phyloP scores from a whole-genome alignment of 1,284 basidiomycete genomes.

The Malassezia arunalokei region DNA sequence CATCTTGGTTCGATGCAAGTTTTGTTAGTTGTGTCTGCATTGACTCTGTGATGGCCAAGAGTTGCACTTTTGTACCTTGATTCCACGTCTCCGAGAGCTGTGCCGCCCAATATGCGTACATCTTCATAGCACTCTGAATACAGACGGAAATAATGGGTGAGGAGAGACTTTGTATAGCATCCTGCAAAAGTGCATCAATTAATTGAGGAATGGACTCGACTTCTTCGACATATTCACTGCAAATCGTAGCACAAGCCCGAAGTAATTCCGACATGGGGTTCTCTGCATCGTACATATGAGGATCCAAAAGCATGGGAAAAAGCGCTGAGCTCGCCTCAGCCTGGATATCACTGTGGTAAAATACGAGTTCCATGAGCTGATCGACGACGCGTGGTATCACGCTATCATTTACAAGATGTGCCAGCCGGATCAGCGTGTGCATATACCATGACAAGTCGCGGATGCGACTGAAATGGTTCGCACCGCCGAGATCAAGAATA shows the following conservation, averaged over 20 bases:
- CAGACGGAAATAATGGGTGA: conserved; percentile 7
- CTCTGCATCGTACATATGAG: conserved; percentile 52
- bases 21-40: conserved; percentile 56
- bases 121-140: conserved; percentile 68
- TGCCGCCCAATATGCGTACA: conserved; percentile 72
- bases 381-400: conserved; percentile 63
- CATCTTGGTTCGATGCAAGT: conserved; percentile 52
- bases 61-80: conserved; percentile 60
- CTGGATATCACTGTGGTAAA: not conserved
- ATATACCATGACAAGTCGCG: conserved; percentile 93
- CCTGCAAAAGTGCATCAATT: conserved; percentile 44
- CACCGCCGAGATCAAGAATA: conserved; percentile 69
- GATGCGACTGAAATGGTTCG: conserved; percentile 72
- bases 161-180: not conserved
- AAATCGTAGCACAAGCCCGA: conserved; percentile 86
- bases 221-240: conserved; percentile 67
- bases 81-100: conserved; percentile 65
- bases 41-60: conserved; percentile 54
- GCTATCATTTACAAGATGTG: conserved; percentile 57
- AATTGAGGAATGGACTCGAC: conserved; percentile 50
- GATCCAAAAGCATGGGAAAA: conserved; percentile 48
- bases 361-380: conserved; percentile 74
- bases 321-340: conserved; percentile 60
- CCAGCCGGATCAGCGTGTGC: conserved; percentile 58
- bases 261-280: conserved; percentile 54